These are phyloP conservation scores for Boletus subcaerulescens DNA, from an alignment of 768 basidiomycete genomes.

Conservation along the genomic window DNA sequence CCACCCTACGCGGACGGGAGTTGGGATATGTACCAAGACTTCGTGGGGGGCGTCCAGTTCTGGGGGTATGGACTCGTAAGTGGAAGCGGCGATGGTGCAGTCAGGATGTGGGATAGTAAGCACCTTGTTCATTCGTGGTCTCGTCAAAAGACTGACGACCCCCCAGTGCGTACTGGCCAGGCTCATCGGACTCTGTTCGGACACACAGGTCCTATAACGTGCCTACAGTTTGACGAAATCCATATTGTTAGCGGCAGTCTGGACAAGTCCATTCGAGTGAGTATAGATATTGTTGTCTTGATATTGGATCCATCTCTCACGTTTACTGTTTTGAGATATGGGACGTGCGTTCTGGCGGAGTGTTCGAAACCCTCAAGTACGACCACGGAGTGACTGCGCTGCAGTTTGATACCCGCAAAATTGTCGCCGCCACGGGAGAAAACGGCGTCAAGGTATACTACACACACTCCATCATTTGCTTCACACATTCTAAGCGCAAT, in stretches of 20 bases:
- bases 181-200: slow-evolving; percentile 90
- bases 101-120: slow-evolving; percentile 99
- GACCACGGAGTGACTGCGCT: slow-evolving; percentile 88
- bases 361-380: slow-evolving; percentile 85
- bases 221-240: slow-evolving; percentile 93
- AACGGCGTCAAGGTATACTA: slow-evolving; percentile 80
- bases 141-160: background rate
- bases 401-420: slow-evolving; percentile 94
- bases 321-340: slow-evolving; percentile 61
- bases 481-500: background rate
- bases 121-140: background rate
- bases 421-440: slow-evolving; percentile 89
- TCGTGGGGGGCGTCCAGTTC: slow-evolving; percentile 96
- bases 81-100: slow-evolving; percentile 95
- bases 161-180: slow-evolving; percentile 94
- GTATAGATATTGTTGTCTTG: slow-evolving; percentile 22
- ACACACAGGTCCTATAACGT: slow-evolving; percentile 91
- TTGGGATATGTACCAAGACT: slow-evolving; percentile 96
- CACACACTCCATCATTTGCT: background rate
- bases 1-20: slow-evolving; percentile 88
- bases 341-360: slow-evolving; percentile 90
- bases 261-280: slow-evolving; percentile 87
- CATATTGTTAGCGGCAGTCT: slow-evolving; percentile 91
- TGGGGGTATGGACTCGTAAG: slow-evolving; percentile 98
- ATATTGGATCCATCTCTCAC: background rate